Percentiles rank a stretch among this genome's conserved stretches.
Evolutionary conservation across 2,329 filamentous ascomycete genomes (phyloP).

Genomic region (Lachnellula occidentalis): DNA sequence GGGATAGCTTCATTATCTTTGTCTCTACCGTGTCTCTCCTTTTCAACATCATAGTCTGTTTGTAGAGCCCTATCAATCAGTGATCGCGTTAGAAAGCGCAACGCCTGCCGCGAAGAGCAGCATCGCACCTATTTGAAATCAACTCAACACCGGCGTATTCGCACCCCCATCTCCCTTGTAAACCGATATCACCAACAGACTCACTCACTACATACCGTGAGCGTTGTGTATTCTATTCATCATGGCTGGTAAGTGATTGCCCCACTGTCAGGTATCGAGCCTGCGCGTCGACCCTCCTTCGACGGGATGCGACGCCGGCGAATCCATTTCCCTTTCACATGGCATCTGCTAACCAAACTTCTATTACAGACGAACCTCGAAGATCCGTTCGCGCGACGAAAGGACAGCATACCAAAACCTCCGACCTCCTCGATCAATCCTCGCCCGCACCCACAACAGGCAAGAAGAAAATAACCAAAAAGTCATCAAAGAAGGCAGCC

Average conservation of each 20-base stretch:
- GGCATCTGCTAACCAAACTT: conserved; percentile 19
- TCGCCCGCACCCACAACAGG: conserved; percentile 37
- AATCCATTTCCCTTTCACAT: not conserved
- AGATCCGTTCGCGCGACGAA: conserved; percentile 95
- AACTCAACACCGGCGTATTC: conserved; percentile 6
- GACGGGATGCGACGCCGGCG: not conserved
- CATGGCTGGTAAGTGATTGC: conserved; percentile 56
- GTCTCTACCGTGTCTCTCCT: conserved; percentile 12
- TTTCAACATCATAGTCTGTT: conserved; percentile 25
- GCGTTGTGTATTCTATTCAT: conserved; percentile 14
- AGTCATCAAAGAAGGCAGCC: conserved; percentile 48
- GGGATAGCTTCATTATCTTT: conserved; percentile 23
- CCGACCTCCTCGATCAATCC: conserved; percentile 64
- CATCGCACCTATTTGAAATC: conserved; percentile 23
- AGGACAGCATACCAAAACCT: conserved; percentile 86
- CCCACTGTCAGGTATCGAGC: conserved; percentile 35
- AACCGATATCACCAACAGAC: conserved; percentile 12
- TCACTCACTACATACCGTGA: conserved; percentile 20
- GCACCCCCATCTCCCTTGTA: conserved; percentile 24
- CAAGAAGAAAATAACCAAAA: conserved; percentile 45
- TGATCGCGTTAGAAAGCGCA: conserved; percentile 29
- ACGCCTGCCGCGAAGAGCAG: conserved; percentile 15
- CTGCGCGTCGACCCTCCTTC: not conserved
- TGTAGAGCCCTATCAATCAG: conserved; percentile 25
- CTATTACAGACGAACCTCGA: conserved; percentile 66